Base-by-base conservation (phyloP, 1,284 basidiomycete genomes). In the Filobasidium uniguttulatum region DNA sequence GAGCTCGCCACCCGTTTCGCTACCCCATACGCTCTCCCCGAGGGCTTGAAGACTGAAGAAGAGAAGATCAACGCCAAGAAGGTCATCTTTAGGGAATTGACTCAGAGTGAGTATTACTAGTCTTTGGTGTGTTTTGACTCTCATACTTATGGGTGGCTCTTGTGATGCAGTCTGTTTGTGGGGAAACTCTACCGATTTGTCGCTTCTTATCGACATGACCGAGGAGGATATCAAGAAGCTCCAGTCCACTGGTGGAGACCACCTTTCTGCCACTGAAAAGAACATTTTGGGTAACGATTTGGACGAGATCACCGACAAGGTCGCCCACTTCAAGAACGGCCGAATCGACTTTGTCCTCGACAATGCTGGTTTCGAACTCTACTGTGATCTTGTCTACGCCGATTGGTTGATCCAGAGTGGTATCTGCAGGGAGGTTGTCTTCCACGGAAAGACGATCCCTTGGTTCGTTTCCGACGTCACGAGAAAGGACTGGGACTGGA, bases 391-490 rank as follows among this genome's bases (percentile, higher is more conserved):
- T 29, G 88, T 97, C 53, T 97, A 93, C 66, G 89, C 87, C 81
- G 65, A 67, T 76, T 73, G 65, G 65, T 78, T 97, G 56, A 77
- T 97, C 55, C 90, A 96, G 69, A 83, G 80, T 55, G 91, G 90
- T 2, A 79, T 91, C 40, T 89, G 86, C 35, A 81, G 72, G 48
- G 74, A 89, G 70, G 76, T 97, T 55, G 80, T 80, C 59, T 96
- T 98, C 80, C 93, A 70, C 60, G 68, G 68, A 47, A 68, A 69
- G 60, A 63, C 63, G 40, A 43, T 43, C 59, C 77, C 85, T 7
- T 90, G 88, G 88, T 91, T 93, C 67, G 88, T 91, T 45, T 89
- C 85, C n/a, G 93, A 97, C 64, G 93, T 97, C 23, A 96, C 91
- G 35, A 83, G 78, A 68, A 86, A 89, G 68, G 93, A 97, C 64